A percentile compares a stretch with the other conserved stretches of the same genome.
Evolutionary conservation across 140 eudicot species (phyloP).

Genomic region (Stevia rebaudiana): DNA sequence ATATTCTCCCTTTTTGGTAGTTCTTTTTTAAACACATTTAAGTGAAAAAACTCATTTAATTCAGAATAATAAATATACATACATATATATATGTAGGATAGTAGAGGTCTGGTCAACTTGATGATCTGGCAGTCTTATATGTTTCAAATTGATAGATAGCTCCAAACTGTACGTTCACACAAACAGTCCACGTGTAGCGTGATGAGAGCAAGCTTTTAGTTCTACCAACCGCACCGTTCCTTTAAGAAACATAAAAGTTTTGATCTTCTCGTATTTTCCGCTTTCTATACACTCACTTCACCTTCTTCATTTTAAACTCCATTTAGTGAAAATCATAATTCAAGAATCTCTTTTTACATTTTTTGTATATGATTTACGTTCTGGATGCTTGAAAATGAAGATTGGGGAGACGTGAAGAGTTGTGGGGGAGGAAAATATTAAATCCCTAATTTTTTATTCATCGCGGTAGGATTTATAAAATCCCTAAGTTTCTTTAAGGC

Average conservation of each 20-base stretch:
- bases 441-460: constrained; percentile 8
- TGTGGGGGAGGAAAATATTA: not conserved
- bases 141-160: constrained; percentile 17
- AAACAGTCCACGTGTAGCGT: constrained; percentile 24
- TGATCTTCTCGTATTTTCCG: constrained; percentile 14
- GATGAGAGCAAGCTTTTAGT: constrained; percentile 15
- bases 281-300: constrained; percentile 10
- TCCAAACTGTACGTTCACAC: constrained; percentile 20
- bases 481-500: constrained; percentile 2
- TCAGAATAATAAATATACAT: not conserved
- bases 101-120: constrained; percentile 12
- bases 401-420: constrained; percentile 4
- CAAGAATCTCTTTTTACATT: constrained; percentile 5
- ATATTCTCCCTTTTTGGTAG: no score
- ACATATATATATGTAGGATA: not conserved
- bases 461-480: not conserved
- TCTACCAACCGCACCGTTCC: constrained; percentile 29
- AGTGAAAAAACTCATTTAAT: not conserved
- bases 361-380: not conserved
- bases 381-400: constrained; percentile 20
- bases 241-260: constrained; percentile 10
- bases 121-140: constrained; percentile 30
- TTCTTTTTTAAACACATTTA: constrained; percentile 10
- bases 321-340: constrained; percentile 17
- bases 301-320: constrained; percentile 16